These are phyloP conservation scores for Akanthomyces muscarius DNA, from an alignment of 2,329 filamentous ascomycete genomes.

Conservation along the genomic window DNA sequence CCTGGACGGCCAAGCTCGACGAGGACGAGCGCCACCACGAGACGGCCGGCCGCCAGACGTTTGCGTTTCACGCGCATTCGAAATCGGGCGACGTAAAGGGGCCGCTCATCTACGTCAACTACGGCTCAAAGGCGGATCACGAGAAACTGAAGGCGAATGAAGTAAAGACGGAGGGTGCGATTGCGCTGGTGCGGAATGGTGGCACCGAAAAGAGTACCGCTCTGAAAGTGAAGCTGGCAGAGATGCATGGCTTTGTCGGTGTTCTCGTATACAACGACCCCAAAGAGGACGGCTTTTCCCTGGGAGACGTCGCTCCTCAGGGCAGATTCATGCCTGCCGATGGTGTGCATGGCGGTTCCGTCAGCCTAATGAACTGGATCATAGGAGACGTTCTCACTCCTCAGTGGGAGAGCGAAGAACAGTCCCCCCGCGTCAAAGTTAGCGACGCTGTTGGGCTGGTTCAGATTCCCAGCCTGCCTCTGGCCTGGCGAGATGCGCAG, in stretches of 20 bases:
- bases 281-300: slow-evolving; percentile 72
- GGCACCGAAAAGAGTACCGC: slow-evolving; percentile 69
- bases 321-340: slow-evolving; percentile 78
- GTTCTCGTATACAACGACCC: slow-evolving; percentile 94
- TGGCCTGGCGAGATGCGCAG: slow-evolving; percentile 87
- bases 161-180: slow-evolving; percentile 71
- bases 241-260: slow-evolving; percentile 78
- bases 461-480: slow-evolving; percentile 82
- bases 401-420: slow-evolving; percentile 70
- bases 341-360: slow-evolving; percentile 76
- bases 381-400: slow-evolving; percentile 90
- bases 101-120: slow-evolving; percentile 87
- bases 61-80: slow-evolving; percentile 84
- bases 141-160: slow-evolving; percentile 64
- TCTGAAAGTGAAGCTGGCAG: slow-evolving; percentile 85
- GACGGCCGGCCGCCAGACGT: slow-evolving; percentile 62
- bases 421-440: slow-evolving; percentile 61
- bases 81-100: slow-evolving; percentile 82
- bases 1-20: slow-evolving; percentile 79
- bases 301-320: slow-evolving; percentile 68
- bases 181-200: slow-evolving; percentile 78
- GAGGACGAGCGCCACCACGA: slow-evolving; percentile 67
- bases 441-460: slow-evolving; percentile 69
- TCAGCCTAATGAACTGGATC: slow-evolving; percentile 77
- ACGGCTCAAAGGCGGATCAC: slow-evolving; percentile 82